Evolutionary conservation across 1,139 yeast species (phyloP).

Genomic region (Hemisphaericaspora lyxosophila): DNA sequence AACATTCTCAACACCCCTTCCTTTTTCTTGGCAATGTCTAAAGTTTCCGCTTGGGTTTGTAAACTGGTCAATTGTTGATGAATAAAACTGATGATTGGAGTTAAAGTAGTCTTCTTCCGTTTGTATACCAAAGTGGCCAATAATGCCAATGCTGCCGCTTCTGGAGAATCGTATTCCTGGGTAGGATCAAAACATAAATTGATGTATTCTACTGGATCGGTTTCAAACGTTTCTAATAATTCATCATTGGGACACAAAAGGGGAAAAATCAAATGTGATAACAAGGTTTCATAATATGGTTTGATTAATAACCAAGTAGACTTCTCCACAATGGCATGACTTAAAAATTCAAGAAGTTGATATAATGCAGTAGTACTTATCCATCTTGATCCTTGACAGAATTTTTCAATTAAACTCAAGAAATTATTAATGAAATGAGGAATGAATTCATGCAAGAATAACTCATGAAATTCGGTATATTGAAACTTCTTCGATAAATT

Average conservation of each 20-base stretch:
- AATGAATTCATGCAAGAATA: conserved; percentile 56
- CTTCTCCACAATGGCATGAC: conserved; percentile 68
- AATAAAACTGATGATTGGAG: conserved; percentile 65
- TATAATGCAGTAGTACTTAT: conserved; percentile 65
- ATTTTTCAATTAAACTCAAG: conserved; percentile 65
- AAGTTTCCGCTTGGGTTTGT: conserved; percentile 39
- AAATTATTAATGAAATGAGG: conserved; percentile 71
- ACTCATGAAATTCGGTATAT: conserved; percentile 49
- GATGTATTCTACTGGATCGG: conserved; percentile 89
- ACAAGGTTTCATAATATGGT: conserved; percentile 65
- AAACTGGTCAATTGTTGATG: conserved; percentile 52
- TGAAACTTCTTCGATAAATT: conserved; percentile 48
- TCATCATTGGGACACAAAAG: conserved; percentile 70
- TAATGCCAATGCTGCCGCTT: conserved; percentile 63
- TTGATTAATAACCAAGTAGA: conserved; percentile 68
- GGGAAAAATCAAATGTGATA: conserved; percentile 78
- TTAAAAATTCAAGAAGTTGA: conserved; percentile 67
- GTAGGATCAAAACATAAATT: conserved; percentile 72
- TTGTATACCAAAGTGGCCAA: conserved; percentile 67
- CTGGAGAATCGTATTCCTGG: conserved; percentile 62
- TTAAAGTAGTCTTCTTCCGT: conserved; percentile 60
- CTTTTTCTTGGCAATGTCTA: conserved; percentile 65
- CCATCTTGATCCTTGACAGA: conserved; percentile 72
- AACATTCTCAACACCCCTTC: conserved; percentile 82
- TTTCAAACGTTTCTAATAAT: conserved; percentile 73